phyloP scores from a whole-genome alignment of 345 rosid species.

The Populus simonii region DNA sequence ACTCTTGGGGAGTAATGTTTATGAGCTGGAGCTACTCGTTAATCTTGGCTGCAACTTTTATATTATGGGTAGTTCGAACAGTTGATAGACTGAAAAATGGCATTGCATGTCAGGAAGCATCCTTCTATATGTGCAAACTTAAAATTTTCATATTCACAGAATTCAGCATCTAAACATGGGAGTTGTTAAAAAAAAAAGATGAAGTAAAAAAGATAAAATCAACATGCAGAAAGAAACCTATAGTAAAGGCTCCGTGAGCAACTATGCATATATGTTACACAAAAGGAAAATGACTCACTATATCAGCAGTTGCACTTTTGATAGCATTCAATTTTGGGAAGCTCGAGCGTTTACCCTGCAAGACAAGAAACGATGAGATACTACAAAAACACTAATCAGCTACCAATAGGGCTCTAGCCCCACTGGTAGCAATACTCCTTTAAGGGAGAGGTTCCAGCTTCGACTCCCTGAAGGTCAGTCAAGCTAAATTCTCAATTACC shows the following conservation, averaged over 20 bases:
- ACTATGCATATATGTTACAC: not conserved
- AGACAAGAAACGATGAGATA: slow-evolving; percentile 13
- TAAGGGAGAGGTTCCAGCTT: not conserved
- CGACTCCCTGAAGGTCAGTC: not conserved
- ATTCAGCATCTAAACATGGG: not conserved
- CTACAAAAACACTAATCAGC: slow-evolving; percentile 13
- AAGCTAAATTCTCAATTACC: not conserved
- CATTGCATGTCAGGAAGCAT: not conserved
- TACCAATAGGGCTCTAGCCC: not conserved
- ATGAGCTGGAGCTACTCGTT: not conserved
- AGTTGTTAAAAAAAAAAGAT: not conserved
- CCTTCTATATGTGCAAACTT: not conserved
- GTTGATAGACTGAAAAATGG: not conserved
- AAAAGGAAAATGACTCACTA: slow-evolving; percentile 50
- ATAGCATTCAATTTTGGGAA: slow-evolving; percentile 87
- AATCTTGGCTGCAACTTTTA: not conserved
- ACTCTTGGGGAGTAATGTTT: not conserved
- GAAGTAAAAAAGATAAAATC: not conserved
- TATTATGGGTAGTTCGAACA: not conserved
- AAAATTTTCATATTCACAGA: not conserved
- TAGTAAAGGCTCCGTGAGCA: not conserved
- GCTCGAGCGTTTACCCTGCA: slow-evolving; percentile 78
- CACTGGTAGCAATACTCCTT: not conserved
- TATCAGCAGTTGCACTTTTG: slow-evolving; percentile 84
- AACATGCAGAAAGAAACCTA: not conserved